Base-by-base conservation (phyloP, 2,329 filamentous ascomycete species). In the Sarocladiaceae sp. region DNA sequence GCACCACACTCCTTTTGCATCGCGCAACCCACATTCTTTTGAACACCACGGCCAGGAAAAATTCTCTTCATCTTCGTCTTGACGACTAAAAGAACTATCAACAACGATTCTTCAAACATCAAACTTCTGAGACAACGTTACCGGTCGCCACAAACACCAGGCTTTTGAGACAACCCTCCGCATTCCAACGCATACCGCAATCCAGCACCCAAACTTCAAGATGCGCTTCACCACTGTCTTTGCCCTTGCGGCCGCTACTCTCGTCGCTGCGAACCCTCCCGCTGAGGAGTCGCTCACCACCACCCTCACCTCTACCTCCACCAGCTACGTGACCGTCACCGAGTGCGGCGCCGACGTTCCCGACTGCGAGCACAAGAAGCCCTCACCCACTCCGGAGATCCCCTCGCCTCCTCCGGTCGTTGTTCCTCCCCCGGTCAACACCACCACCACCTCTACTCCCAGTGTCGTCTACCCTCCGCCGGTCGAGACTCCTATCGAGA, bases 211-310 rank as follows among this genome's bases (percentile, higher is more conserved):
- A 40, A 56, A 57, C 54, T 53, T 59, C 71, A 75, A 65, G 57
- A 78, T 78, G 75, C 72, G 70, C 61, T 69, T 73, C 69, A 66
- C 72, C 57, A 65, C 62, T 62, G 31, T 76, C 63, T 55, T 74
- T 60, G 59, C 68, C 56, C 57, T 74, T 57, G 56, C 53, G 13
- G 51, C 76, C 58, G 71, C 72, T 59, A 68, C 68, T 58, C 59
- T 64, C 54, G 66, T 67, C 63, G 65, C 71, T 46, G 66, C 67
- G 48, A 62, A 64, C 55, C 69, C 68, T 54, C 62, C 62, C 44
- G 54, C 56, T 36, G 55, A 60, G 20, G 56, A 64, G 36, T 54
- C 57, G 49, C 64, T 58, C 54, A 75, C 69, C 55, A 70, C 68
- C 53, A 70, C 67, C 11, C 50, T 68, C 53, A 78, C 75, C 52